These are phyloP conservation scores for Salvia hispanica DNA, from an alignment of 257 asterid species.

Conservation along the genomic window DNA sequence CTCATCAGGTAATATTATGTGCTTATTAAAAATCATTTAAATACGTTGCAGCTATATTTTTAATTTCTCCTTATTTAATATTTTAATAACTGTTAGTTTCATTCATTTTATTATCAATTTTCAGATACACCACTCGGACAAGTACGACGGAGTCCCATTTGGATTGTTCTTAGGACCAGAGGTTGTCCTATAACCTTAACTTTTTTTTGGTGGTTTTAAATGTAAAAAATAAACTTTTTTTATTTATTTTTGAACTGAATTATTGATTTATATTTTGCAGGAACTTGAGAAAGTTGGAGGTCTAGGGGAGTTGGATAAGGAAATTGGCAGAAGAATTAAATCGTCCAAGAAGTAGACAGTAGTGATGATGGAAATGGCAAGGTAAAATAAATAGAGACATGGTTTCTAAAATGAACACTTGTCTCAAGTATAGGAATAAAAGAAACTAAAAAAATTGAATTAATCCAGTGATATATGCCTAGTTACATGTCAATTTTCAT, in stretches of 20 bases:
- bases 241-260: background rate
- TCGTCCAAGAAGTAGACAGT: constrained; percentile 48
- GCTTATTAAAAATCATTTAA: too few relatives aligned
- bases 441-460: background rate
- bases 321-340: constrained; percentile 56
- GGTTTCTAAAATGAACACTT: background rate
- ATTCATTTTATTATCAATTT: constrained; percentile 17
- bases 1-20: constrained; percentile 67
- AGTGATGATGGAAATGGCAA: background rate
- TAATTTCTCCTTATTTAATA: too few relatives aligned
- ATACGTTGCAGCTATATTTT: too few relatives aligned
- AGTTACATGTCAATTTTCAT: background rate
- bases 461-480: background rate
- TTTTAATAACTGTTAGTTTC: too few relatives aligned
- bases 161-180: constrained; percentile 83
- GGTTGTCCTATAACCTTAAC: constrained; percentile 35
- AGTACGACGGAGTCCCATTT: constrained; percentile 82
- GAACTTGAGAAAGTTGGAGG: constrained; percentile 80
- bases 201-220: background rate
- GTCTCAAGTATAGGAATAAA: background rate
- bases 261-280: constrained; percentile 35
- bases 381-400: background rate
- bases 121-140: constrained; percentile 88
- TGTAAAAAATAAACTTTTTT: background rate
- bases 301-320: constrained; percentile 66